phyloP scores from a whole-genome alignment of 768 basidiomycete genomes.

The Lactarius sp. region DNA sequence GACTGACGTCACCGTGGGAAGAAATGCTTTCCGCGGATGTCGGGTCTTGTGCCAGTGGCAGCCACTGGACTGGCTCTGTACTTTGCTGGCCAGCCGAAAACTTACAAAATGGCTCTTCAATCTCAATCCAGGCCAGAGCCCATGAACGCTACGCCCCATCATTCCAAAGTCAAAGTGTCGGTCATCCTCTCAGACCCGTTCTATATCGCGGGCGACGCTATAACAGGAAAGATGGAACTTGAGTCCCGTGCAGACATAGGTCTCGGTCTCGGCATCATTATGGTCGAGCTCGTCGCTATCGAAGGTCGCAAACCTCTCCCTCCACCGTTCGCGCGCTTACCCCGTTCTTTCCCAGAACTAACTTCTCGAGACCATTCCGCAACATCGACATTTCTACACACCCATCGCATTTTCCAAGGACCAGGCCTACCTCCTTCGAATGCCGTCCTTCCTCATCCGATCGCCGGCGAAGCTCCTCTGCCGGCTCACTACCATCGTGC shows the following conservation, averaged over 20 bases:
- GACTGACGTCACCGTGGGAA: too few species aligned
- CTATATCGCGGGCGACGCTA: constrained; percentile 60
- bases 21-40: too few species aligned
- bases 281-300: constrained; percentile 70
- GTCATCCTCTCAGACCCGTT: constrained; percentile 52
- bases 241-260: constrained; percentile 71
- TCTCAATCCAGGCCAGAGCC: constrained; percentile 45
- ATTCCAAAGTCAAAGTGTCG: constrained; percentile 72
- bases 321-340: not conserved
- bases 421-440: constrained; percentile 80
- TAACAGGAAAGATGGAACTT: constrained; percentile 74
- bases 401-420: constrained; percentile 70
- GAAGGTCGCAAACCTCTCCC: constrained; percentile 46
- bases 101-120: constrained; percentile 29
- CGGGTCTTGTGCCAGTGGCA: too few species aligned
- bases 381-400: constrained; percentile 70
- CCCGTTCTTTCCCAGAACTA: constrained; percentile 45
- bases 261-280: constrained; percentile 68
- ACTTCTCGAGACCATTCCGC: constrained; percentile 77
- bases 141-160: constrained; percentile 79
- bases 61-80: too few species aligned
- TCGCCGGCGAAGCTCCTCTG: constrained; percentile 52
- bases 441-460: constrained; percentile 62
- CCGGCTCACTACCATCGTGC: constrained; percentile 67
- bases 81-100: too few species aligned